A percentile compares a stretch with the other conserved stretches of the same genome.
These are phyloP conservation scores for Tolypocladium album DNA, from an alignment of 2,329 filamentous ascomycete species.

Conservation along the genomic window DNA sequence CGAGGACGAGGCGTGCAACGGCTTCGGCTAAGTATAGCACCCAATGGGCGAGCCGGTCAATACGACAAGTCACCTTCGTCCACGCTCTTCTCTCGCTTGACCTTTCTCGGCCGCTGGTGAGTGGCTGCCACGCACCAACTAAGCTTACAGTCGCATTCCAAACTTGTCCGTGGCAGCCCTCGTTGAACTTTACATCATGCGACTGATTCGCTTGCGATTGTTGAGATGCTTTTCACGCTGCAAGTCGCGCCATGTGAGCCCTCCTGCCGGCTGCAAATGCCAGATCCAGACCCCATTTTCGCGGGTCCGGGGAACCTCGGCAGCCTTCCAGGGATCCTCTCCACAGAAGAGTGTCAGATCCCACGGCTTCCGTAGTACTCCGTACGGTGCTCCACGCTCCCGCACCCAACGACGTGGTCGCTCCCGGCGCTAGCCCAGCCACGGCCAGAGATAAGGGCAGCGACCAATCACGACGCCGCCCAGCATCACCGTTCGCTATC, in stretches of 20 bases:
- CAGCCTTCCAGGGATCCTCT: not conserved
- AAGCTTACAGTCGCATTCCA: not conserved
- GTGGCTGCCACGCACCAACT: not conserved
- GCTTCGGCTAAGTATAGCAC: not conserved
- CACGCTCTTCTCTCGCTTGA: not conserved
- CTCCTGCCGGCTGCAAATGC: not conserved
- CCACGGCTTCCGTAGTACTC: no score
- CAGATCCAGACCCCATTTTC: not conserved
- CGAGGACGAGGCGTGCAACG: not conserved
- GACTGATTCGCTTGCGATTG: not conserved
- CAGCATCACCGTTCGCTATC: not conserved
- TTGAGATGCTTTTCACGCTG: not conserved
- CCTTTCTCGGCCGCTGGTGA: not conserved
- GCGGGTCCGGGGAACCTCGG: not conserved
- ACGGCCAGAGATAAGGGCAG: not conserved
- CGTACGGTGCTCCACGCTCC: not conserved
- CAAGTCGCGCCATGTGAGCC: no score
- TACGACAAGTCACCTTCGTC: not conserved
- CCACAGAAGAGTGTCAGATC: not conserved
- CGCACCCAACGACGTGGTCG: not conserved
- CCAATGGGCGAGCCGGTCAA: not conserved
- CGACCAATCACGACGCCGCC: not conserved
- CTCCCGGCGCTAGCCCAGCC: not conserved
- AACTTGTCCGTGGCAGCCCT: not conserved
- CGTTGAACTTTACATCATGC: no score